These are phyloP conservation scores for Escallonia rubra DNA, from an alignment of 129 eudicot species.

Conservation along the genomic window DNA sequence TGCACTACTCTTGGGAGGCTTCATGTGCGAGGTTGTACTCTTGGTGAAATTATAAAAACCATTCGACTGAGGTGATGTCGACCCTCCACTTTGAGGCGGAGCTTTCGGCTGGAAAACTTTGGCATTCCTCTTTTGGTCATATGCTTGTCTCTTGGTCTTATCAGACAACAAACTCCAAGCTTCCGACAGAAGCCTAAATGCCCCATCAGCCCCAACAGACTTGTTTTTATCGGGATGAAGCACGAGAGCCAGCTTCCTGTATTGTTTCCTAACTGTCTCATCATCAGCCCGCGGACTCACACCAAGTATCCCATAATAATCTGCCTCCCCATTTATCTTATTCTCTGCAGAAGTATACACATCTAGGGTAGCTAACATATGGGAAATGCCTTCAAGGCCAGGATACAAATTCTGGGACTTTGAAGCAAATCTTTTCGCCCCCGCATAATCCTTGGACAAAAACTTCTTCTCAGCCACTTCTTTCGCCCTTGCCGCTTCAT, in stretches of 20 bases:
- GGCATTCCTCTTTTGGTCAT: slow-evolving; percentile 46
- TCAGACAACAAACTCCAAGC: slow-evolving; percentile 85
- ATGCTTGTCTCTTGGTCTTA: slow-evolving; percentile 46
- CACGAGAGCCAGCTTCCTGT: slow-evolving; percentile 61
- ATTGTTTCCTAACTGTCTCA: slow-evolving; percentile 59
- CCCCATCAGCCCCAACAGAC: slow-evolving; percentile 87
- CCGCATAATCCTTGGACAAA: slow-evolving; percentile 47
- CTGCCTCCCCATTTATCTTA: slow-evolving; percentile 53
- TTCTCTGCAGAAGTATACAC: slow-evolving; percentile 62
- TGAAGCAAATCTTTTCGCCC: slow-evolving; percentile 71
- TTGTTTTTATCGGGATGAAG: slow-evolving; percentile 95
- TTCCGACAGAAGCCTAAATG: slow-evolving; percentile 70
- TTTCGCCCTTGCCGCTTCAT: slow-evolving; percentile 82
- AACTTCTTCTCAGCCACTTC: slow-evolving; percentile 78
- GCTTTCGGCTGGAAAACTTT: slow-evolving; percentile 17
- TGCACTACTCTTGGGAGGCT: not conserved
- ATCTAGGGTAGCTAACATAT: slow-evolving; percentile 60
- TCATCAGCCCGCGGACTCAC: slow-evolving; percentile 68
- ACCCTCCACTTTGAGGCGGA: slow-evolving; percentile 20
- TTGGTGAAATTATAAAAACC: slow-evolving; percentile 65
- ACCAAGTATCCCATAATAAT: slow-evolving; percentile 78
- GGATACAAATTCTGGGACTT: slow-evolving; percentile 80
- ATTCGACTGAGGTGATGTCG: slow-evolving; percentile 35
- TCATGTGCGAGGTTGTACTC: slow-evolving; percentile 29
- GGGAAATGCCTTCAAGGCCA: slow-evolving; percentile 73